A percentile compares a stretch with the other conserved stretches of the same genome.
phyloP scores from a whole-genome alignment of 176 grass and related monocot genomes.

The Miscanthus lutarioriparius region DNA sequence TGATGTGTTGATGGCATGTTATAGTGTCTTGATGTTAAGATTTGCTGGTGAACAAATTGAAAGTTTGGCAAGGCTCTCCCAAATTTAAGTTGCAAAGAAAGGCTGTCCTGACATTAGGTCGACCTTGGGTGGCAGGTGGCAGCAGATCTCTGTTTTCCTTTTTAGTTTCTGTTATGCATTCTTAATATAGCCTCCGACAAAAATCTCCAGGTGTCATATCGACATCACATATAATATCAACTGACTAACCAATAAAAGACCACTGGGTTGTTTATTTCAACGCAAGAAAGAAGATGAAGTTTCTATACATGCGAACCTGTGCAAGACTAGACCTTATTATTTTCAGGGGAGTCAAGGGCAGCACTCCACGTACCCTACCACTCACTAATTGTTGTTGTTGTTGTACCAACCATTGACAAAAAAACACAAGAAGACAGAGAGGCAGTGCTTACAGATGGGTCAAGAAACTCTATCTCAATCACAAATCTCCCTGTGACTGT shows the following conservation, averaged over 20 bases:
- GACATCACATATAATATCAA: conserved; percentile 8
- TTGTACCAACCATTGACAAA: conserved; percentile 51
- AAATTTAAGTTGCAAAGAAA: conserved; percentile 9
- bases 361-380: conserved; percentile 27
- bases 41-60: background rate
- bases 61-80: background rate
- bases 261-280: conserved; percentile 15
- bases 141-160: background rate
- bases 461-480: conserved; percentile 93
- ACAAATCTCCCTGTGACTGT: conserved; percentile 79
- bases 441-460: conserved; percentile 78
- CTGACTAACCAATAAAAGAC: background rate
- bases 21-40: background rate
- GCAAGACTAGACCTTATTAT: background rate
- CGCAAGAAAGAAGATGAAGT: conserved; percentile 22
- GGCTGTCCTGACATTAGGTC: background rate
- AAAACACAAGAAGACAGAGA: conserved; percentile 38
- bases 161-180: conserved; percentile 13
- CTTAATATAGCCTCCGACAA: background rate
- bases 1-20: background rate
- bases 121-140: background rate
- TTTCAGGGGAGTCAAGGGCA: conserved; percentile 25
- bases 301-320: conserved; percentile 3
- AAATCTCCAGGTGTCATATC: background rate
- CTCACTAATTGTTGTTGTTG: conserved; percentile 28